Evolutionary conservation across 495 filamentous ascomycete genomes (phyloP), one percentile per base, ranked within the genome.

Genomic region (Neurospora sp.): DNA sequence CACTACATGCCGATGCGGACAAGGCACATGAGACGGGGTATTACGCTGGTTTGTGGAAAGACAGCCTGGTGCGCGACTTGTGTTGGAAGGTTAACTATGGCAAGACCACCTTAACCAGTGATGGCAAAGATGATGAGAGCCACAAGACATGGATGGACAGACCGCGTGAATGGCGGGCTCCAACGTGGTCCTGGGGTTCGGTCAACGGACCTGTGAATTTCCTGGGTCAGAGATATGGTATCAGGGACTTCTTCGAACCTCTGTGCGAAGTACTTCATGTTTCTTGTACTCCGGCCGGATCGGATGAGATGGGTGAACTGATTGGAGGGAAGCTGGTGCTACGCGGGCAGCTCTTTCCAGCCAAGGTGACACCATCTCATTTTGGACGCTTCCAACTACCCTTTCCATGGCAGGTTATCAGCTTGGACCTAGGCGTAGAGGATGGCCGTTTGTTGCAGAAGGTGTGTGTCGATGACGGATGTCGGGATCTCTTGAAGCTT

Each of bases 131-230:
- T 24, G 45, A 54, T 4, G 45, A 19, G 24, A 5, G 19, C 9
- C 0, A 15, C 19, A 62, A 45, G 71, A 31, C 48, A 15, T 71
- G 21, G 72, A 13, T 3, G 0, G 28, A 39, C 1, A 42, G 76
- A 19, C 37, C 76, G 66, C 13, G 0, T 15, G 17, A 21, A 39
- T 78, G 76, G 75, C 54, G 75, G 24, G 77, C 77, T 11, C 77
- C 77, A 36, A 74, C 77, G 59, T 78, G 77, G 77, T 77, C 75
- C n/a, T 78, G 77, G 77, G 77, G 71, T 0, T 31, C 59, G 1
- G 72, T 72, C 11, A n/a, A 24, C n/a, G 70, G 13, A 36, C 70
- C 75, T 10, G 71, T 78, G 0, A 11, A 48, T 0, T 78, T 77
- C 17, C 15, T 75, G 15, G 17, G 24, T 0, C 45, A 54, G 21